Evolutionary conservation across 164 flowering plant genomes (phyloP), one percentile per base, ranked within the genome.

Genomic region (Umbellularia californica): DNA sequence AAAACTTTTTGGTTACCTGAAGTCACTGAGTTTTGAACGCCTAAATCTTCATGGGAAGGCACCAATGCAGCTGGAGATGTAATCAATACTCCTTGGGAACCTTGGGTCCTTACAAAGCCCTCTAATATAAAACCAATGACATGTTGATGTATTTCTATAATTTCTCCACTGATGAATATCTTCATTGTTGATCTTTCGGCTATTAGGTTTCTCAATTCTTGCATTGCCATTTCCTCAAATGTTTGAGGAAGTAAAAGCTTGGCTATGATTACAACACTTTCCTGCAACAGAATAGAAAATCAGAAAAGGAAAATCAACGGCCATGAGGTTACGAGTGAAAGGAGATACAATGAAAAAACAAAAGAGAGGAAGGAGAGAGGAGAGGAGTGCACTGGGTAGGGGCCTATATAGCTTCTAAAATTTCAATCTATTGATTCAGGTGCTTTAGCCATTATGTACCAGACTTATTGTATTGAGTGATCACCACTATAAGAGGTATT

Each of bases 161-260:
- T 77, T 87, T 92, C 98, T 55, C 92, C 97, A n/a, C 87, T 84
- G 47, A 90, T 33, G 80, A 86, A 87, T 65, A 82, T 84, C 65
- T 80, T 86, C 90, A 91, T 86, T n/a, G 55, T 75, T 63, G 98
- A 94, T 77, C 87, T 85, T 81, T 92, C 97, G 51, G 89, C 84
- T 72, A 88, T 83, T 73, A 91, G 85, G 71, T 87, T 82, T 80
- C 98, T 89, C 65, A 94, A 41, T 64, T 94, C 95, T 72, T 85
- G 90, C 97, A 92, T 86, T 68, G 89, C 66, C 85, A 87, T 84
- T 79, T 86, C 84, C 82, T 92, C 99, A 84, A 90, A 92, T 67
- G 87, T 72, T 75, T 87, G 91, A 79, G 99, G 99, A 86, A 88
- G 88, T 83, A 95, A 80, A 76, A 95, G 81, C 77, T 93, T 95